Base-by-base conservation (phyloP, 768 basidiomycete genomes). In the Serendipita sp. region DNA sequence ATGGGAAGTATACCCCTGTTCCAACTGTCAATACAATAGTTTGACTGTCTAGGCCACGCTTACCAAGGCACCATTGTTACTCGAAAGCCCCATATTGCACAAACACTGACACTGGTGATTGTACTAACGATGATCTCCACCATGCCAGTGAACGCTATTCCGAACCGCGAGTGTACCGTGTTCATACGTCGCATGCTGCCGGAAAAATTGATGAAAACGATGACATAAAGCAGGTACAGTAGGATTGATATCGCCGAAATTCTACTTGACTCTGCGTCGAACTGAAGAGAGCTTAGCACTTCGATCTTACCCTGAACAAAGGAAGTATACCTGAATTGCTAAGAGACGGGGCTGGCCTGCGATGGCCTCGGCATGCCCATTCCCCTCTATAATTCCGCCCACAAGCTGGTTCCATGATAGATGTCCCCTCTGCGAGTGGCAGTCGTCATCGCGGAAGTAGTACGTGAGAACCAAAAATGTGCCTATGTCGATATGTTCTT, bases 91-190 rank as follows among this genome's bases (percentile, higher is more conserved):
- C 89, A 83, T 24, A 98, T 78, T 3, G 92, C 90, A 70, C 92
- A 92, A 38, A 96, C 90, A 70, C 91, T 93, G 53, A 96, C 79
- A 69, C 89, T 92, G 63, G 94, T 96, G 68, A 99, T 83, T 0
- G 95, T 92, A 76, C 92, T 94, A 65, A 90, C 92, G 4, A 86
- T 78, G 47, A 97, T 86, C 75, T 97, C 92, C 24, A 95, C 87
- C 34, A 94, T 77, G 11, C 92, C 95, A 1, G 95, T 97, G 72
- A 97, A 89, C 0, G 91, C 89, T 37, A 99, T 76, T 74, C 95
- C 95, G 64, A 91, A 79, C 48, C 90, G 83, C 3, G 90, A 93
- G 74, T 99, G 95, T 8, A 96, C 88, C 11, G 85, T 85, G 66
- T 84, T 80, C 82, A 91, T 88, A 48, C 82, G 79, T 65, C 84